Conservation (phyloP, 768 basidiomycete species). For the Neoboletus magnificus region DNA sequence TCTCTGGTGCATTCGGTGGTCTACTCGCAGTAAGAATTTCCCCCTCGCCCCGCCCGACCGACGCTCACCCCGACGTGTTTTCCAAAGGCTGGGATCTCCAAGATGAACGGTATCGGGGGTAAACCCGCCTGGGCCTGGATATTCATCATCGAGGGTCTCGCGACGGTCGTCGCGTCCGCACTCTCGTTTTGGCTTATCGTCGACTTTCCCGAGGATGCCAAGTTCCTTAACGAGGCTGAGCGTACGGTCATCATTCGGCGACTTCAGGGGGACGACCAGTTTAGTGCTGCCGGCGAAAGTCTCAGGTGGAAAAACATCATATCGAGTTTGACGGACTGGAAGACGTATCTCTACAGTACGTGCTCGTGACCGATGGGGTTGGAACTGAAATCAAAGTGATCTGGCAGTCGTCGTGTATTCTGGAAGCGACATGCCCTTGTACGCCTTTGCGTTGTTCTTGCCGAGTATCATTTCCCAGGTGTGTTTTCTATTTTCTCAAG, state of each 20-base stretch:
- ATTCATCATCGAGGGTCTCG: constrained; percentile 71
- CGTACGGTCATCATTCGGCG: constrained; percentile 62
- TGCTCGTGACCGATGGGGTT: neutral
- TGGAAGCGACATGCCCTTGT: constrained; percentile 63
- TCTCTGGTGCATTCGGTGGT: constrained; percentile 81
- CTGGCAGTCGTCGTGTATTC: constrained; percentile 52
- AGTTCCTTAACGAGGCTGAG: constrained; percentile 70
- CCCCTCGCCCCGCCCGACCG: neutral
- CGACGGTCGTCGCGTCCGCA: constrained; percentile 61
- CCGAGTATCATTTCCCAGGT: constrained; percentile 76
- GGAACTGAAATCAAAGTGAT: neutral
- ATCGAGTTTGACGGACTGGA: constrained; percentile 65
- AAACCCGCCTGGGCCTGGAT: constrained; percentile 71
- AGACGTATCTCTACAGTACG: constrained; percentile 53
- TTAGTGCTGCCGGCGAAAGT: constrained; percentile 68
- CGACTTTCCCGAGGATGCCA: constrained; percentile 81
- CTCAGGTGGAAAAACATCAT: constrained; percentile 56
- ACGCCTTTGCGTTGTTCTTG: constrained; percentile 75
- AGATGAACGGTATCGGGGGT: constrained; percentile 68
- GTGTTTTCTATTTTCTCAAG: constrained; percentile 13
- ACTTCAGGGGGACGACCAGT: constrained; percentile 64
- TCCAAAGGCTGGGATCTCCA: constrained; percentile 56
- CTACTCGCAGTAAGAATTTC: constrained; percentile 54
- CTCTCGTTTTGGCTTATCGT: constrained; percentile 75
- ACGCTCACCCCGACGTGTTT: neutral